Evolutionary conservation across 1,284 basidiomycete genomes (phyloP).

Genomic region (Irpex sp.): DNA sequence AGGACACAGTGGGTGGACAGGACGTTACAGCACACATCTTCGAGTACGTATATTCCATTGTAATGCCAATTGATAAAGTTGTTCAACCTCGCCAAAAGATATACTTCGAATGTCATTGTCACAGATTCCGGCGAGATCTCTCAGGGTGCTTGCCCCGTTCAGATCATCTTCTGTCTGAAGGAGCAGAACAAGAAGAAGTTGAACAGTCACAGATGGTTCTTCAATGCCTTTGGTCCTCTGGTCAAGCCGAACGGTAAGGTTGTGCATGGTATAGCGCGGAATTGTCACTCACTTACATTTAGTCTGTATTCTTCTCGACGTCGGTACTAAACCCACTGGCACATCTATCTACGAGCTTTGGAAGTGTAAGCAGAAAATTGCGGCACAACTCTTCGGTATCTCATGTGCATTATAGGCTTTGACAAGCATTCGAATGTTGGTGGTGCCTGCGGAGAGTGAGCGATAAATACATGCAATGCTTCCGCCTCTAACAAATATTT

Average conservation of each 20-base stretch:
- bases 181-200: conserved; percentile 96
- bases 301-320: conserved; percentile 86
- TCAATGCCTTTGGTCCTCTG: conserved; percentile 91
- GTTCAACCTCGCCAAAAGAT: conserved; percentile 37
- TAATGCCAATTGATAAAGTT: not conserved
- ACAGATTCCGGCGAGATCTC: conserved; percentile 84
- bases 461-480: conserved; percentile 2
- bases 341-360: conserved; percentile 95
- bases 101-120: conserved; percentile 76
- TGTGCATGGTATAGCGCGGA: not conserved
- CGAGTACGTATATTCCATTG: conserved; percentile 46
- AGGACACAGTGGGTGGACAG: conserved; percentile 87
- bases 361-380: conserved; percentile 56
- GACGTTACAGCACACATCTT: conserved; percentile 94
- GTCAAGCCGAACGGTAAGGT: conserved; percentile 71
- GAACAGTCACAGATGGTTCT: conserved; percentile 94
- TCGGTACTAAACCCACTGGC: conserved; percentile 90
- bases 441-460: conserved; percentile 91
- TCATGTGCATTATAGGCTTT: conserved; percentile 51
- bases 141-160: conserved; percentile 79
- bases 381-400: not conserved
- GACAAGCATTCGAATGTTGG: conserved; percentile 88
- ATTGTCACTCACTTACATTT: not conserved
- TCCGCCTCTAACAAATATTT: no score
- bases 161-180: conserved; percentile 90